Evolutionary conservation across 805 yeast genomes (phyloP), one percentile per base, ranked within the genome.

Genomic region (Suhomyces kilbournensis): DNA sequence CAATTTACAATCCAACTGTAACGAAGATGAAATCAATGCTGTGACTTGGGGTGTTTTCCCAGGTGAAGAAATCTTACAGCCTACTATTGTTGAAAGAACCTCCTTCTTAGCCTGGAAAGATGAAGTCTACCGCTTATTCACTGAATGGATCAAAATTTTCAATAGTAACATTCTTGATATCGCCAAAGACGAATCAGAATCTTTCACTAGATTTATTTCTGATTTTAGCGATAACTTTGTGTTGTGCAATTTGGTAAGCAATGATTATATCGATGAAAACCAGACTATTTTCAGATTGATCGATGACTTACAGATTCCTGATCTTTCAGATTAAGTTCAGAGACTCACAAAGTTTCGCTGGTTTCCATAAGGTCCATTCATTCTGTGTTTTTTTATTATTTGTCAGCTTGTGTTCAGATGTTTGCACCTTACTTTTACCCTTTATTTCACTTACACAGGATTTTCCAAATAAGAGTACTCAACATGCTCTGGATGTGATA

Each of bases 21-120:
- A 79, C 22, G 84, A 81, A 44, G 89, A 85, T 35, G 87, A 84
- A 56, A 91, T 96, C 57, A 92, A 90, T 65, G 97, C 98, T 7
- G 97, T 93, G 52, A 93, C 98, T 17, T 93, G 98, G 98, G 98
- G 98, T 57, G 90, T 92, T 51, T 91, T 90, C 83, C 97, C 98
- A 25, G 97, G 97, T 38, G 87, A 86, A 64, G 97, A 93, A 72
- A 88, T 93, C 50, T 78, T 90, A 57, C 98, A 93, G 73, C 97
- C 98, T 49, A 93, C 98, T 0, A 90, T 93, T 66, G 97, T 93
- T 19, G 98, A 93, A 68, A 86, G 85, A 63, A 83, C 85, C 38
- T 90, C 97, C 2, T 93, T 93, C 70, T 74, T 92, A 61, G 98
- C 98, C 12, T 93, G 98, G 98, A 92, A 90, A 68, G 97, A 93